These are phyloP conservation scores for Candida frijolesensis DNA, from an alignment of 1,139 yeast species.

Conservation along the genomic window DNA sequence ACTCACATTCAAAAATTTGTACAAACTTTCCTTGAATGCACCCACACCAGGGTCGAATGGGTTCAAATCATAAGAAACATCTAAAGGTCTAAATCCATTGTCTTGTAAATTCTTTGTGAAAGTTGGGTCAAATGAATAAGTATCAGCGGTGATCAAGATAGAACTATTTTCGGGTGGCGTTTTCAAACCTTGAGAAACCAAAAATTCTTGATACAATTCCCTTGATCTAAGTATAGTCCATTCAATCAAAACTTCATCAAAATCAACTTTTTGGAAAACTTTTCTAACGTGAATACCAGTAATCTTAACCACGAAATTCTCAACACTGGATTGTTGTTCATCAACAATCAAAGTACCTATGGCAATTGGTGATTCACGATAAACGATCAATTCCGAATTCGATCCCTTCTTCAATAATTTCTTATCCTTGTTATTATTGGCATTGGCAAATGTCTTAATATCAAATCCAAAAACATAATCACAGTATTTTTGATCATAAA, in stretches of 20 bases:
- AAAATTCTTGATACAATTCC: conserved; percentile 35
- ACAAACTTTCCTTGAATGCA: conserved; percentile 16
- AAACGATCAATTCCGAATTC: conserved; percentile 57
- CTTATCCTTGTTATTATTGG: conserved; percentile 27
- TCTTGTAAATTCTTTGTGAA: conserved; percentile 34
- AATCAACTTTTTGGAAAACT: conserved; percentile 64
- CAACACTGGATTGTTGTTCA: conserved; percentile 36
- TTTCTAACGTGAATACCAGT: conserved; percentile 64
- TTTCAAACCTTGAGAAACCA: conserved; percentile 23
- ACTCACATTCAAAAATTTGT: conserved; percentile 41
- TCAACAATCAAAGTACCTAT: conserved; percentile 46
- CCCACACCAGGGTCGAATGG: conserved; percentile 23
- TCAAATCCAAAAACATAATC: conserved; percentile 56
- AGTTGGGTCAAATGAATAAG: conserved; percentile 54
- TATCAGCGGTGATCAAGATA: conserved; percentile 40
- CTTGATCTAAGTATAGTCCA: conserved; percentile 59
- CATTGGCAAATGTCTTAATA: conserved; percentile 41
- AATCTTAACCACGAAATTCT: conserved; percentile 48
- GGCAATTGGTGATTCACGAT: conserved; percentile 72
- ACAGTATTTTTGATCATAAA: conserved; percentile 29
- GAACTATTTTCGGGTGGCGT: conserved; percentile 29
- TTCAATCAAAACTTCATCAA: conserved; percentile 59
- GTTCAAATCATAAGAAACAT: conserved; percentile 26
- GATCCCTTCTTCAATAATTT: conserved; percentile 34
- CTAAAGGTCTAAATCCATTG: conserved; percentile 29